phyloP scores from a whole-genome alignment of 2,329 filamentous ascomycete species.

The Curvularia lunata region DNA sequence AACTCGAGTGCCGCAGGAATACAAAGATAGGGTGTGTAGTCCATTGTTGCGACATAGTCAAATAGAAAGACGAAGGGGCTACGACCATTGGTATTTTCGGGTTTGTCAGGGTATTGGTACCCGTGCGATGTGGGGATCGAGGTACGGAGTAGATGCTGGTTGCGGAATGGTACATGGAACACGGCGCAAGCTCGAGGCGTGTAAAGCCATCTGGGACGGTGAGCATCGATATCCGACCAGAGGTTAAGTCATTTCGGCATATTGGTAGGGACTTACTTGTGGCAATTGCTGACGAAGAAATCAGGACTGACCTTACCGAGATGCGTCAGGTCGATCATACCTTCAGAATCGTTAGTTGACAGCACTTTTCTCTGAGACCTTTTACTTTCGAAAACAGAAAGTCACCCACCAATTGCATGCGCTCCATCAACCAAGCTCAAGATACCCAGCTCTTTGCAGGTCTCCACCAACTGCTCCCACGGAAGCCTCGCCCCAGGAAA shows the following conservation, averaged over 20 bases:
- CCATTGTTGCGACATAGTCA: neutral
- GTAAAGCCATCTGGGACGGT: neutral
- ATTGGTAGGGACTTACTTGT: neutral
- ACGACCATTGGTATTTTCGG: neutral
- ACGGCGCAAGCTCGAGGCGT: neutral
- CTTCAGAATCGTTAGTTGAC: neutral
- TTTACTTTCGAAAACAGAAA: neutral
- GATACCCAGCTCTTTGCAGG: neutral
- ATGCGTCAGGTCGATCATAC: neutral
- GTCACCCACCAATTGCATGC: neutral
- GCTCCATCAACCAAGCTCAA: neutral
- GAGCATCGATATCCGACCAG: neutral
- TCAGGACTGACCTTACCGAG: neutral
- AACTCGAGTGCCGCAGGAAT: neutral
- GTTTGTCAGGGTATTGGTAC: neutral
- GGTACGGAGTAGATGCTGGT: neutral
- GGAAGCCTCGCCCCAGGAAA: neutral
- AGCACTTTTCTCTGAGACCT: neutral
- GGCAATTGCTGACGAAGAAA: constrained; percentile 1
- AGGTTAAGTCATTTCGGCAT: neutral
- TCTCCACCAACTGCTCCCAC: neutral
- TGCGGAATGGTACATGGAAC: neutral
- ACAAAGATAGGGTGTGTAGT: neutral
- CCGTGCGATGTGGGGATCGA: neutral
- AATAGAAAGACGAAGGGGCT: neutral